Percentiles rank a stretch among this genome's conserved stretches.
Evolutionary conservation across 345 rosid genomes (phyloP).

Genomic region (Eucalyptus rudis): DNA sequence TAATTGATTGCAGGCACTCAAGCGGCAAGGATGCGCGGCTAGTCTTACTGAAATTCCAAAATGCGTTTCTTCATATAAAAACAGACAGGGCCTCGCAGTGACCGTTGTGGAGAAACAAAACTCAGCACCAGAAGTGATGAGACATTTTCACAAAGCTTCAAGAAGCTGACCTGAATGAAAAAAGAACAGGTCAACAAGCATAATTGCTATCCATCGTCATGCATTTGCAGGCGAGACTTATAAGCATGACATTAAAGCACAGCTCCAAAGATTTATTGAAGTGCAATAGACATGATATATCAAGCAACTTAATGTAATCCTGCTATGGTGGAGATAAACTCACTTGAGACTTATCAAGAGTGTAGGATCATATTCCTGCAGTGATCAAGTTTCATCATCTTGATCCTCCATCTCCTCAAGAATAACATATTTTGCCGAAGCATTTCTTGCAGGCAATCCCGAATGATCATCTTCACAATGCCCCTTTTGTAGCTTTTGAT

Average conservation of each 20-base stretch:
- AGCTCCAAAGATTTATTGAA: neutral
- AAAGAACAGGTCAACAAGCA: neutral
- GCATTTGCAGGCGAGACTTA: neutral
- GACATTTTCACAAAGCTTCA: neutral
- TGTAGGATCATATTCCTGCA: neutral
- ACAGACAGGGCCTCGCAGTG: neutral
- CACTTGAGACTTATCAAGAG: neutral
- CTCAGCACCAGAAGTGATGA: neutral
- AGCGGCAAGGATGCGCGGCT: neutral
- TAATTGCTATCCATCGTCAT: neutral
- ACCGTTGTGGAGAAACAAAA: neutral
- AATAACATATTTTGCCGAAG: slow-evolving; percentile 66
- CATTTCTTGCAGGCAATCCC: slow-evolving; percentile 5
- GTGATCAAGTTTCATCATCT: slow-evolving; percentile 27
- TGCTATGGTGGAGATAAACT: neutral
- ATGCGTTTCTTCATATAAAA: neutral
- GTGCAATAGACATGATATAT: neutral
- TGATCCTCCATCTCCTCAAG: slow-evolving; percentile 79
- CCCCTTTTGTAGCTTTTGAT: slow-evolving; percentile 50
- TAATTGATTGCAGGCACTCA: neutral
- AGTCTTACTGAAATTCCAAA: neutral
- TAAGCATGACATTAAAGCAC: neutral
- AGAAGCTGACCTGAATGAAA: neutral
- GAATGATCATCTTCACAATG: slow-evolving; percentile 18
- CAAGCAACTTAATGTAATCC: neutral